phyloP scores from a whole-genome alignment of 108 stramenopile species.

The Skeletonema menzelii region DNA sequence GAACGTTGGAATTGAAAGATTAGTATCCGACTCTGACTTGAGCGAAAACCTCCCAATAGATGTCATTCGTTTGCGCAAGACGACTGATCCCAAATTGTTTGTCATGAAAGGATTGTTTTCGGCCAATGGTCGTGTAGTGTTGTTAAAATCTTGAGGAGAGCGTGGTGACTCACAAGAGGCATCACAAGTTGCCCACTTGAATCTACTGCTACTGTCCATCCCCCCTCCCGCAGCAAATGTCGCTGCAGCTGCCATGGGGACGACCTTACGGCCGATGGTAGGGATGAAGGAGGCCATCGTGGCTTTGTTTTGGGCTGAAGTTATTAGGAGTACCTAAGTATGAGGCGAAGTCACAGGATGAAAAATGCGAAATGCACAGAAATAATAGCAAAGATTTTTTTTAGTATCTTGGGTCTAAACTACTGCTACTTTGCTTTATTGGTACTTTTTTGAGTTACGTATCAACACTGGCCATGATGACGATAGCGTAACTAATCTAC shows the following conservation, averaged over 20 bases:
- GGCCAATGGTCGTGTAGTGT: not conserved
- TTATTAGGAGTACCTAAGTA: too few relatives aligned
- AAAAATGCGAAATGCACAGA: too few relatives aligned
- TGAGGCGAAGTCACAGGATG: too few relatives aligned
- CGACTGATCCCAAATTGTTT: not conserved
- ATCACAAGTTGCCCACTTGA: not conserved
- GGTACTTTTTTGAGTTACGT: too few relatives aligned
- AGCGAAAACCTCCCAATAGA: conserved; percentile 81
- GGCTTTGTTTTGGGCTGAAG: too few relatives aligned
- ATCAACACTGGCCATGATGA: too few relatives aligned
- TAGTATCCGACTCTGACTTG: conserved; percentile 60
- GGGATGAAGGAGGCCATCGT: conserved; percentile 11
- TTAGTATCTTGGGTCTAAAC: too few relatives aligned
- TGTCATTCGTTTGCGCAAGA: conserved; percentile 67
- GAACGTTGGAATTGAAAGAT: conserved; percentile 73
- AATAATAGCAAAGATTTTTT: too few relatives aligned
- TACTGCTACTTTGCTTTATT: too few relatives aligned
- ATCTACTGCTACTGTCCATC: not conserved
- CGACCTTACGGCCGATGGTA: conserved; percentile 12
- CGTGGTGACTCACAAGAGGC: not conserved
- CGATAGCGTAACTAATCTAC: too few relatives aligned
- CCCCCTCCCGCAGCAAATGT: not conserved
- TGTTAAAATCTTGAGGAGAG: not conserved
- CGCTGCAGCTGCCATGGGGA: conserved; percentile 21
- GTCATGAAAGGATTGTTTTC: not conserved